A percentile compares a stretch with the other conserved stretches of the same genome.
Conservation (phyloP, 352 stramenopile species). For the Halophytophthora batemanensis region DNA sequence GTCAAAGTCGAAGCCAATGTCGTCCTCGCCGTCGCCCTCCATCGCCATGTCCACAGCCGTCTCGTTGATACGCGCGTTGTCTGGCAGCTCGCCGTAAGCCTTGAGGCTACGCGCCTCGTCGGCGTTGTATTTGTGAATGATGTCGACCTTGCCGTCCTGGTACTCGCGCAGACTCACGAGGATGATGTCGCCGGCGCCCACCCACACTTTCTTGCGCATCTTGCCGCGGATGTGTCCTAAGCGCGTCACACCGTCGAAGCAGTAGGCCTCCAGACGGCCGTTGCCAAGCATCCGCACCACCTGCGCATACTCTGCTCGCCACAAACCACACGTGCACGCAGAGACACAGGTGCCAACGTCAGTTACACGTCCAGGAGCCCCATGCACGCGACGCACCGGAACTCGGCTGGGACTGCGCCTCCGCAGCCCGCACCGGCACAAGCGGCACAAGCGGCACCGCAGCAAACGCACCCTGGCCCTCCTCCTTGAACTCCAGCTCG, state of each 20-base stretch:
- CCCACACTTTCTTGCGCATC: conserved; percentile 99
- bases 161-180: conserved; percentile 98
- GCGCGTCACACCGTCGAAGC: conserved; percentile 97
- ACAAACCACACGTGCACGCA: conserved; percentile 13
- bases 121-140: conserved; percentile 99
- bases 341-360: conserved; percentile 6
- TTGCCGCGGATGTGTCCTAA: conserved; percentile 99
- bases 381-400: conserved; percentile 3
- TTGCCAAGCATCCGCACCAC: conserved; percentile 99
- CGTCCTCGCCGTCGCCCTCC: conserved; percentile 77
- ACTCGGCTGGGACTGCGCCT: conserved; percentile 1
- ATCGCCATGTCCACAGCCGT: conserved; percentile 86
- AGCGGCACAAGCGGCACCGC: too few relatives aligned
- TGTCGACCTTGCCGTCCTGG: conserved; percentile 99
- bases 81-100: conserved; percentile 99
- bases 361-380: neutral
- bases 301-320: conserved; percentile 94
- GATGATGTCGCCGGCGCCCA: conserved; percentile 98
- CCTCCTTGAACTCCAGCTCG: conserved; percentile 99
- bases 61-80: conserved; percentile 92
- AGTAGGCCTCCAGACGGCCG: conserved; percentile 97
- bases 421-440: neutral
- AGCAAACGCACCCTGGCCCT: conserved; percentile 90
- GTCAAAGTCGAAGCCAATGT: conserved; percentile 90
- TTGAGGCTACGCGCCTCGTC: conserved; percentile 98